These are phyloP conservation scores for Trichosporon coremiiforme DNA, from an alignment of 1,284 basidiomycete species.

Conservation along the genomic window DNA sequence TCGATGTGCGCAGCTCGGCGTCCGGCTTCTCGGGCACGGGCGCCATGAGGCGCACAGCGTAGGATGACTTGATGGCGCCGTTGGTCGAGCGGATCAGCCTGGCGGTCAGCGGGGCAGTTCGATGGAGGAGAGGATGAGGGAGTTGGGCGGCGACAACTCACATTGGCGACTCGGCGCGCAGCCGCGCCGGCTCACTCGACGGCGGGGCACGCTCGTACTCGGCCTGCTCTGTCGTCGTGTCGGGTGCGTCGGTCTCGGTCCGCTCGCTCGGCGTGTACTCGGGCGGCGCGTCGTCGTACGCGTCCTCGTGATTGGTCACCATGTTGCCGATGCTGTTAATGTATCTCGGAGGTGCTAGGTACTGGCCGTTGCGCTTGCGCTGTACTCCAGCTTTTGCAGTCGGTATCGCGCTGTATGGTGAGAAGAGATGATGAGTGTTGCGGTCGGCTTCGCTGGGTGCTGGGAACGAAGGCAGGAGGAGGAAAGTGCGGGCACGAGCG, in stretches of 20 bases:
- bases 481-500: too few relatives aligned
- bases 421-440: too few relatives aligned
- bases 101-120: not conserved
- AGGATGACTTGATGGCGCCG: not conserved
- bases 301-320: not conserved
- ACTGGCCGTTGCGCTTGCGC: too few relatives aligned
- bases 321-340: too few relatives aligned
- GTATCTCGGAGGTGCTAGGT: too few relatives aligned
- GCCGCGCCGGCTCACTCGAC: not conserved
- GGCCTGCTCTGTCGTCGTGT: too few relatives aligned
- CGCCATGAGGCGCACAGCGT: not conserved
- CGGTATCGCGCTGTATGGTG: too few relatives aligned
- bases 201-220: not conserved
- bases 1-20: not conserved
- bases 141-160: not conserved
- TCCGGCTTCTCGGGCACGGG: not conserved
- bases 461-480: too few relatives aligned
- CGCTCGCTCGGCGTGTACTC: not conserved
- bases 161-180: not conserved
- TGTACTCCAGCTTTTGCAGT: too few relatives aligned
- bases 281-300: not conserved
- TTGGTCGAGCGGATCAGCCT: not conserved
- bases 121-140: not conserved
- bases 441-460: too few relatives aligned
- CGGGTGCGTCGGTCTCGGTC: not conserved